Base-by-base conservation (phyloP, 495 filamentous ascomycete species). In the Glutinoglossum americanum region DNA sequence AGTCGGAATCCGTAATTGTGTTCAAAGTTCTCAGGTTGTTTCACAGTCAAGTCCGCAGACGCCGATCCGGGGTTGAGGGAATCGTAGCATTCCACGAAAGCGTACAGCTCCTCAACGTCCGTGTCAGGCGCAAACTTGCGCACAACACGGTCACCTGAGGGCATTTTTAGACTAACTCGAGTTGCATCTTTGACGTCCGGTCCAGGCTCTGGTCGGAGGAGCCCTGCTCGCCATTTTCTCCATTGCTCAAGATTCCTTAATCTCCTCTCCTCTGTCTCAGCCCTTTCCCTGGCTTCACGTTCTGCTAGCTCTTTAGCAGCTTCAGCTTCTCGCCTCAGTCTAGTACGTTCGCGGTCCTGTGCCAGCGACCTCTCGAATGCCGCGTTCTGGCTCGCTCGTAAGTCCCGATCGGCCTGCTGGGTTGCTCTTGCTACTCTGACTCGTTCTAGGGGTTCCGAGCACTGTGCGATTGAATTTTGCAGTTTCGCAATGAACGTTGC, bases 61-160 rank as follows among this genome's bases (percentile, higher is more conserved):
- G 11, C 7, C 11, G 4, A 1, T 17, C 13, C 33, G 21, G 45
- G 26, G 25, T n/a, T 25, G 9, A 89, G 60, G 0, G 81, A 58
- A 55, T 87, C 82, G 66, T 90, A 82, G 68, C 92, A 97, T 64
- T 97, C 93, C 1, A 97, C 89, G 69, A 93, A 94, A 0, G 90
- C 93, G 69, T 98, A 97, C 0, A 98, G 69, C 63, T 95, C 89
- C 65, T 98, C 92, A 28, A 97, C 70, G 0, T 72, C 71, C 0
- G 82, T 77, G 1, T 78, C 71, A 2, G 73, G 70, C 0, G 71
- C 62, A 62, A 98, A 97, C 53, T 73, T 76, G 32, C 90, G 78
- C 58, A 90, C 78, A 1, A 95, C 75, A 0, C 89, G 73, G 53
- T 87, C 78, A 0, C 80, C 83, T 32, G 73, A 73, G 1, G 80